phyloP scores from a whole-genome alignment of 345 rosid genomes.

The Citrus glauca region DNA sequence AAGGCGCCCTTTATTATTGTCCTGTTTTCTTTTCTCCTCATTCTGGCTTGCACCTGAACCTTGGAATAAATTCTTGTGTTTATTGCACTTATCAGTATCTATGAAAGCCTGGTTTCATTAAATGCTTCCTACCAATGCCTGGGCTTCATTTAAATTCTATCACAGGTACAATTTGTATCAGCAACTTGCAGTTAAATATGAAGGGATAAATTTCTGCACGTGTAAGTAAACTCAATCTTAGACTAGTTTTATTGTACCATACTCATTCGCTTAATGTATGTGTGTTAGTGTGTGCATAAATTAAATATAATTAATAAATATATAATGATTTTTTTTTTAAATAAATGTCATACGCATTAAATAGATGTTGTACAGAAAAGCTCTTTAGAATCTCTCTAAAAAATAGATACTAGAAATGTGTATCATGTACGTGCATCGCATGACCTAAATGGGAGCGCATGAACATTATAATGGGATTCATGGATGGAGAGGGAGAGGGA shows the following conservation, averaged over 20 bases:
- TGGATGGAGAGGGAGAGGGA: too few relatives aligned
- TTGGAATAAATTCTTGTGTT: constrained; percentile 57
- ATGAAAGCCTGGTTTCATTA: constrained; percentile 44
- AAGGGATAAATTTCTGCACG: too few relatives aligned
- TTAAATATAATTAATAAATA: too few relatives aligned
- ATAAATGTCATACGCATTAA: too few relatives aligned
- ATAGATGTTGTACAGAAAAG: too few relatives aligned
- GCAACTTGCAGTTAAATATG: not conserved
- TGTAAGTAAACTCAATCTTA: too few relatives aligned
- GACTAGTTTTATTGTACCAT: too few relatives aligned
- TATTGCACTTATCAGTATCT: constrained; percentile 42
- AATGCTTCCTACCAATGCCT: constrained; percentile 20
- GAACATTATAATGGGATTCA: too few relatives aligned
- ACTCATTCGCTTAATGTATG: too few relatives aligned
- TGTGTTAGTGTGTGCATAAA: too few relatives aligned
- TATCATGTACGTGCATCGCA: not conserved
- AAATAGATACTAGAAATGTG: not conserved
- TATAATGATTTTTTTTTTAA: too few relatives aligned
- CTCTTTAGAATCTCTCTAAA: too few relatives aligned
- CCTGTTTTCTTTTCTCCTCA: constrained; percentile 1
- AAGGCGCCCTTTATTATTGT: constrained; percentile 26
- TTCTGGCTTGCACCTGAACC: constrained; percentile 32
- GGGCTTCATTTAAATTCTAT: constrained; percentile 21
- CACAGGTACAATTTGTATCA: constrained; percentile 12
- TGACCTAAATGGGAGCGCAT: not conserved